phyloP scores from a whole-genome alignment of 2,329 filamentous ascomycete species.

The Metarhizium rileyi region DNA sequence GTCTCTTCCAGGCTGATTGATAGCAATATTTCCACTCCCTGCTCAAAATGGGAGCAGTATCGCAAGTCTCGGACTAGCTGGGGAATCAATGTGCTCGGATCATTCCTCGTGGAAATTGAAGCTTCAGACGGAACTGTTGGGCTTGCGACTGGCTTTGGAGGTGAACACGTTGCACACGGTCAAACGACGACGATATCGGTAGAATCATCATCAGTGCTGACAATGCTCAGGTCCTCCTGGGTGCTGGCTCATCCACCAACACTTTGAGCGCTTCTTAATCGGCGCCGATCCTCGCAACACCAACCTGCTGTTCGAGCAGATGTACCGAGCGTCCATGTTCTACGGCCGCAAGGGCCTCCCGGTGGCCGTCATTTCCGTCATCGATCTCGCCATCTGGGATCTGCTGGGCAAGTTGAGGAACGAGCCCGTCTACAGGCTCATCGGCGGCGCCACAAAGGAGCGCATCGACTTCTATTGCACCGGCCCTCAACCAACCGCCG shows the following conservation, averaged over 20 bases:
- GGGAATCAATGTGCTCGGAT: slow-evolving; percentile 92
- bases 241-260: slow-evolving; percentile 88
- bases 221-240: slow-evolving; percentile 59
- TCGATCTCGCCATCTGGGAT: slow-evolving; percentile 90
- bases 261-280: slow-evolving; percentile 86
- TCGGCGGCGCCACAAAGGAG: slow-evolving; percentile 80
- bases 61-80: slow-evolving; percentile 80
- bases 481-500: slow-evolving; percentile 70
- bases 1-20: slow-evolving; percentile 64
- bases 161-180: slow-evolving; percentile 21
- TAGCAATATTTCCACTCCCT: slow-evolving; percentile 84
- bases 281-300: slow-evolving; percentile 85
- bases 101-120: slow-evolving; percentile 85
- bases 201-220: background rate
- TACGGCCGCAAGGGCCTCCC: slow-evolving; percentile 90
- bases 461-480: slow-evolving; percentile 91
- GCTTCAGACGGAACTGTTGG: slow-evolving; percentile 85
- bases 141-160: slow-evolving; percentile 89
- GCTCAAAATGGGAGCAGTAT: slow-evolving; percentile 83
- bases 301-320: slow-evolving; percentile 88
- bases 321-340: slow-evolving; percentile 95
- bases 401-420: slow-evolving; percentile 81
- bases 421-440: slow-evolving; percentile 90
- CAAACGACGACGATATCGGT: background rate
- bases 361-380: slow-evolving; percentile 85